These are phyloP conservation scores for Trapa bicornis DNA, from an alignment of 345 rosid genomes.

Conservation along the genomic window DNA sequence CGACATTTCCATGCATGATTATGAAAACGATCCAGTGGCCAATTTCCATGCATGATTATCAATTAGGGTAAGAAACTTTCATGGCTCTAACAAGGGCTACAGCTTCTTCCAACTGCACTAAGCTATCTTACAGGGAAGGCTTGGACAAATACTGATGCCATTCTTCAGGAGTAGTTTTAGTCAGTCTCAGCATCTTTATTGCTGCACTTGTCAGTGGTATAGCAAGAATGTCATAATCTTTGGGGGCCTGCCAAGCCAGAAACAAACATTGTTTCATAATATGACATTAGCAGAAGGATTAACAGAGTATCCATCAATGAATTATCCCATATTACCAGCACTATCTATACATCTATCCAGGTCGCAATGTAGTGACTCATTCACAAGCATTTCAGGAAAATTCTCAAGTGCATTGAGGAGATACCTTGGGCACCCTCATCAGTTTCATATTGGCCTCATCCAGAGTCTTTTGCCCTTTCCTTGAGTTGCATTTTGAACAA, in stretches of 20 bases:
- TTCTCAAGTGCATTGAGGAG: not conserved
- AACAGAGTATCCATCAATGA: not conserved
- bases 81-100: not conserved
- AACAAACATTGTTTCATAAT: not conserved
- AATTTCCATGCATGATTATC: too few relatives aligned
- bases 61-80: too few relatives aligned
- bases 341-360: not conserved
- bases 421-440: conserved; percentile 59
- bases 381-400: not conserved
- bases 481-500: conserved; percentile 69
- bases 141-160: conserved; percentile 67
- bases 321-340: not conserved
- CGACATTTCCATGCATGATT: too few relatives aligned
- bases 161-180: conserved; percentile 65
- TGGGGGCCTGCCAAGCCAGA: conserved; percentile 46
- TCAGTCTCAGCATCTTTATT: conserved; percentile 46
- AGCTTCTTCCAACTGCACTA: not conserved
- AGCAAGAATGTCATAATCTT: conserved; percentile 77
- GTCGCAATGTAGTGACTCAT: not conserved
- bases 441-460: conserved; percentile 81
- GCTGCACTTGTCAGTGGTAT: conserved; percentile 76
- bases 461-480: conserved; percentile 62
- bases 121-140: conserved; percentile 21
- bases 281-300: not conserved
- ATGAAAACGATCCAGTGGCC: too few relatives aligned